Percentiles rank a stretch among this genome's conserved stretches.
These are phyloP conservation scores for Trichocladium antarcticum DNA, from an alignment of 495 filamentous ascomycete genomes.

Conservation along the genomic window DNA sequence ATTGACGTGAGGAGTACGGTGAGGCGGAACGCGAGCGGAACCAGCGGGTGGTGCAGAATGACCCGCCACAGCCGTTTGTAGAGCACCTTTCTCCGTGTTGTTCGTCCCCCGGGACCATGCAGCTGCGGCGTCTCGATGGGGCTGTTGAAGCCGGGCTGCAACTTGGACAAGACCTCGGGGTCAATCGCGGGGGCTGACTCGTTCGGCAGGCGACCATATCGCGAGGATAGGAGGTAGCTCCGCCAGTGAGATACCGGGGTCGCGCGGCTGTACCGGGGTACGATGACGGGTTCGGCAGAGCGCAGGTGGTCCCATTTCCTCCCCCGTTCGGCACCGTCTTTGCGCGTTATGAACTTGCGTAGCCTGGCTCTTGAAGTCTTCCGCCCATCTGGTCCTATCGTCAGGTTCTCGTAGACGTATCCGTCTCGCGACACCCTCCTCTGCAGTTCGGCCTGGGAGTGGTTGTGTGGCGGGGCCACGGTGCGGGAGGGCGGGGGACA, in stretches of 20 bases:
- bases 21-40: slow-evolving; percentile 73
- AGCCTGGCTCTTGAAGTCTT: slow-evolving; percentile 14
- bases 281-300: slow-evolving; percentile 45
- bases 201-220: slow-evolving; percentile 35
- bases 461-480: slow-evolving; percentile 50
- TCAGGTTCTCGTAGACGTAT: slow-evolving; percentile 37
- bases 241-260: slow-evolving; percentile 36
- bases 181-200: slow-evolving; percentile 38
- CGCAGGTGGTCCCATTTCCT: slow-evolving; percentile 48
- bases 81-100: slow-evolving; percentile 15
- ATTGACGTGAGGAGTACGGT: slow-evolving; percentile 74
- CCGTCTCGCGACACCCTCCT: slow-evolving; percentile 44
- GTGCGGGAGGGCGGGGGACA: slow-evolving; percentile 38
- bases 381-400: slow-evolving; percentile 16
- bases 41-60: slow-evolving; percentile 68
- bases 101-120: slow-evolving; percentile 9
- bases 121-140: slow-evolving; percentile 17
- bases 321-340: slow-evolving; percentile 31
- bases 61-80: slow-evolving; percentile 37
- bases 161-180: slow-evolving; percentile 31
- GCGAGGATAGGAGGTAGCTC: slow-evolving; percentile 40
- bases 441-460: slow-evolving; percentile 36
- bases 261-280: slow-evolving; percentile 33
- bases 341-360: slow-evolving; percentile 24
- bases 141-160: slow-evolving; percentile 41